A percentile compares a stretch with the other conserved stretches of the same genome.
These are phyloP conservation scores for Xerocomus cyaneibrunnescens DNA, from an alignment of 1,284 basidiomycete species.

Conservation along the genomic window DNA sequence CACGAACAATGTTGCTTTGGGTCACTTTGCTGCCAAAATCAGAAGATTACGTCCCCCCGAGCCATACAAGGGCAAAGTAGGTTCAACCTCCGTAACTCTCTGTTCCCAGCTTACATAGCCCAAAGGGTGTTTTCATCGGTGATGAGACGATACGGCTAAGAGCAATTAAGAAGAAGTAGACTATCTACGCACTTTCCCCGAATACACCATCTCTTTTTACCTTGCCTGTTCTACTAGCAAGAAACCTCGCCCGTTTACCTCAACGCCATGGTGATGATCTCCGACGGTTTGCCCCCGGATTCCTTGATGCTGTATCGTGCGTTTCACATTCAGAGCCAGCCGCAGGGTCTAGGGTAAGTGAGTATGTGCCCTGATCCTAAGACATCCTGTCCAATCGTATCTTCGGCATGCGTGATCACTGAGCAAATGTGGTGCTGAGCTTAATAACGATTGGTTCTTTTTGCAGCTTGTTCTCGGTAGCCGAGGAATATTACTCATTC, in stretches of 20 bases:
- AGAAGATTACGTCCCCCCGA: slow-evolving; percentile 87
- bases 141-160: slow-evolving; percentile 88
- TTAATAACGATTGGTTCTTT: background rate
- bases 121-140: slow-evolving; percentile 87
- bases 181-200: slow-evolving; percentile 3
- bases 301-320: background rate
- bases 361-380: background rate
- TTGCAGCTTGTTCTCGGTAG: background rate
- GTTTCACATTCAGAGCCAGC: slow-evolving; percentile 1
- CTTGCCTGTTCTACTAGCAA: background rate
- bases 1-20: slow-evolving; percentile 78
- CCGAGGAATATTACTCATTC: background rate
- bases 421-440: background rate
- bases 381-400: background rate
- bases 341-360: background rate
- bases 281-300: background rate
- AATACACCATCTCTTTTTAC: slow-evolving; percentile 6
- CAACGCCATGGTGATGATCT: background rate
- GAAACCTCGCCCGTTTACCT: background rate
- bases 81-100: slow-evolving; percentile 27
- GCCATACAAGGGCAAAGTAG: slow-evolving; percentile 95
- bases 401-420: background rate
- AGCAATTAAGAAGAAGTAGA: slow-evolving; percentile 94
- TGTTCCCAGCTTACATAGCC: slow-evolving; percentile 10
- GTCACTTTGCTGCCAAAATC: slow-evolving; percentile 87